These are phyloP conservation scores for Blumeriella jaapii DNA, from an alignment of 2,329 filamentous ascomycete species.

Conservation along the genomic window DNA sequence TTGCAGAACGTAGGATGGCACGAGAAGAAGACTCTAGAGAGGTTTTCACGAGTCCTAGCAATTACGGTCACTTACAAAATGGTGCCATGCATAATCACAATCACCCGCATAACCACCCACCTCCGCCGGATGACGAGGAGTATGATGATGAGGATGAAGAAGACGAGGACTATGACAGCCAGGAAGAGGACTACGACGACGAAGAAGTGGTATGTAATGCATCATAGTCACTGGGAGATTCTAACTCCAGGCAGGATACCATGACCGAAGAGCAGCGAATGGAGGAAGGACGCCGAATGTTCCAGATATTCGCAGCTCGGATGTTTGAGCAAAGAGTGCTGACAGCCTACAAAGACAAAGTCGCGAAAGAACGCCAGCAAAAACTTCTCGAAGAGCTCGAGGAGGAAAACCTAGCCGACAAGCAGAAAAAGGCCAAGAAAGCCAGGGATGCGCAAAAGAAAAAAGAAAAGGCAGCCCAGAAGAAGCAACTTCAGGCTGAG, in stretches of 20 bases:
- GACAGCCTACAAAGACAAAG: slow-evolving; percentile 95
- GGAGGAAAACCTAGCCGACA: slow-evolving; percentile 66
- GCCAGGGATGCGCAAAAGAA: slow-evolving; percentile 88
- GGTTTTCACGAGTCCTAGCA: slow-evolving; percentile 46
- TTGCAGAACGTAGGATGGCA: slow-evolving; percentile 94
- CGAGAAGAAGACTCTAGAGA: slow-evolving; percentile 81
- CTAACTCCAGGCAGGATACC: slow-evolving; percentile 55
- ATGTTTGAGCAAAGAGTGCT: slow-evolving; percentile 99
- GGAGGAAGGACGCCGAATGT: slow-evolving; percentile 97
- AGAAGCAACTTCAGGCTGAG: slow-evolving; percentile 82
- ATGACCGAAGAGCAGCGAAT: slow-evolving; percentile 98
- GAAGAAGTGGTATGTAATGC: slow-evolving; percentile 53
- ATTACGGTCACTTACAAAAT: slow-evolving; percentile 44
- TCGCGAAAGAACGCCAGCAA: slow-evolving; percentile 81
- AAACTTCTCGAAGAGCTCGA: slow-evolving; percentile 85
- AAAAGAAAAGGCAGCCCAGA: slow-evolving; percentile 84
- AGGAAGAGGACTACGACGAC: slow-evolving; percentile 61
- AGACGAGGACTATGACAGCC: slow-evolving; percentile 50
- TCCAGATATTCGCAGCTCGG: slow-evolving; percentile 95
- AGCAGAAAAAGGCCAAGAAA: slow-evolving; percentile 81
- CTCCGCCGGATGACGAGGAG: slow-evolving; percentile 60
- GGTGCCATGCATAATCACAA: slow-evolving; percentile 34
- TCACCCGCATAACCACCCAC: slow-evolving; percentile 57
- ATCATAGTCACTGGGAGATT: slow-evolving; percentile 14
- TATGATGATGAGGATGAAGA: slow-evolving; percentile 50